Evolutionary conservation across 345 rosid genomes (phyloP).

Genomic region (Murraya paniculata): DNA sequence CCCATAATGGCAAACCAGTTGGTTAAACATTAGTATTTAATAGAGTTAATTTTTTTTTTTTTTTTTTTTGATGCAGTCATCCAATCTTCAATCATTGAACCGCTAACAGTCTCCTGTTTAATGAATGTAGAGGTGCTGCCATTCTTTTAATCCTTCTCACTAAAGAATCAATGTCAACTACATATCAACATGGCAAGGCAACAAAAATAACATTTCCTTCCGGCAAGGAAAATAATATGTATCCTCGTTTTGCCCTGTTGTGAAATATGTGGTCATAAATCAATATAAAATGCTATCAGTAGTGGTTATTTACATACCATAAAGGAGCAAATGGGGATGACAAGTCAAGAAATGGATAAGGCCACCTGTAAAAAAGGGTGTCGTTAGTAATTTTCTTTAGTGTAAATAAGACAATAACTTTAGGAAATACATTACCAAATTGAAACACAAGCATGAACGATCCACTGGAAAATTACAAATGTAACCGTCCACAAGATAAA

Average conservation of each 20-base stretch:
- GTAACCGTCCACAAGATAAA: constrained; percentile 65
- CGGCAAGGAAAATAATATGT: background rate
- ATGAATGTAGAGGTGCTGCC: background rate
- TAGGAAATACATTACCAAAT: constrained; percentile 49
- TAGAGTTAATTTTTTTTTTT: too few species aligned
- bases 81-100: background rate
- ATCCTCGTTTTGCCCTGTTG: too few species aligned
- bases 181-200: background rate
- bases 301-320: constrained; percentile 46
- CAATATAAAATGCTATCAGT: background rate
- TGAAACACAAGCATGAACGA: constrained; percentile 73
- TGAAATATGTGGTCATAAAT: background rate
- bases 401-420: background rate
- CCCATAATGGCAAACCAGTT: background rate
- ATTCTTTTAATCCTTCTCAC: background rate
- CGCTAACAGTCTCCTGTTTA: background rate
- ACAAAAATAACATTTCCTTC: background rate
- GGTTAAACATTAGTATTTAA: background rate
- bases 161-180: background rate
- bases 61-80: background rate
- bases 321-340: constrained; percentile 68
- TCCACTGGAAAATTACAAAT: constrained; percentile 88
- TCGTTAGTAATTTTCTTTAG: background rate
- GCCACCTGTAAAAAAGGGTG: constrained; percentile 71
- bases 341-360: constrained; percentile 85